A percentile compares a stretch with the other conserved stretches of the same genome.
phyloP scores from a whole-genome alignment of 805 yeast species.

The Starmerella apicola region DNA sequence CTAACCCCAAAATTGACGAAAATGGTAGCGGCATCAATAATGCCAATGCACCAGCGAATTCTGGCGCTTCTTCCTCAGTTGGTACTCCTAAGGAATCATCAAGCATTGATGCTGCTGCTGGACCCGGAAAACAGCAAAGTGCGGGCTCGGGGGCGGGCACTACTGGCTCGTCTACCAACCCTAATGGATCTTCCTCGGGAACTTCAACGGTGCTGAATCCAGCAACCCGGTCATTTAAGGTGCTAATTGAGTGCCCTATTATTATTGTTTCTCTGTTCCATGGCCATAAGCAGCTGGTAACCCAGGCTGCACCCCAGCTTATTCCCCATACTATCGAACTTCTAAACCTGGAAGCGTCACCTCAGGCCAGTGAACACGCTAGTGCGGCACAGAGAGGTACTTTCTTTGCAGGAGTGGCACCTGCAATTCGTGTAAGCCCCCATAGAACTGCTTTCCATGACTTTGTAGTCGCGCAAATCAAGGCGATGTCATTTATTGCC shows the following conservation, averaged over 20 bases:
- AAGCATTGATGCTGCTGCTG: not conserved
- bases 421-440: conserved; percentile 39
- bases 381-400: conserved; percentile 46
- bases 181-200: not conserved
- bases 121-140: not conserved
- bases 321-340: conserved; percentile 71
- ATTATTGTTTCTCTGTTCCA: conserved; percentile 88
- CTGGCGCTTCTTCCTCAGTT: not conserved
- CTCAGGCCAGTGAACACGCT: conserved; percentile 57
- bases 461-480: conserved; percentile 83
- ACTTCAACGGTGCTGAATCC: conserved; percentile 31
- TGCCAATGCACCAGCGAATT: not conserved
- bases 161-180: not conserved
- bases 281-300: conserved; percentile 65
- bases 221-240: conserved; percentile 76
- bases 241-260: conserved; percentile 91
- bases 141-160: not conserved
- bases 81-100: not conserved
- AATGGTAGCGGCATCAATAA: not conserved
- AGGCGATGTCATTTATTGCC: conserved; percentile 89
- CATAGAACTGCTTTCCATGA: conserved; percentile 77
- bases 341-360: conserved; percentile 65
- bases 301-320: conserved; percentile 57
- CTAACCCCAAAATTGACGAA: not conserved
- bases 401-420: conserved; percentile 57